phyloP scores from a whole-genome alignment of 2,329 filamentous ascomycete genomes.

The Arthrinium puccinioides region DNA sequence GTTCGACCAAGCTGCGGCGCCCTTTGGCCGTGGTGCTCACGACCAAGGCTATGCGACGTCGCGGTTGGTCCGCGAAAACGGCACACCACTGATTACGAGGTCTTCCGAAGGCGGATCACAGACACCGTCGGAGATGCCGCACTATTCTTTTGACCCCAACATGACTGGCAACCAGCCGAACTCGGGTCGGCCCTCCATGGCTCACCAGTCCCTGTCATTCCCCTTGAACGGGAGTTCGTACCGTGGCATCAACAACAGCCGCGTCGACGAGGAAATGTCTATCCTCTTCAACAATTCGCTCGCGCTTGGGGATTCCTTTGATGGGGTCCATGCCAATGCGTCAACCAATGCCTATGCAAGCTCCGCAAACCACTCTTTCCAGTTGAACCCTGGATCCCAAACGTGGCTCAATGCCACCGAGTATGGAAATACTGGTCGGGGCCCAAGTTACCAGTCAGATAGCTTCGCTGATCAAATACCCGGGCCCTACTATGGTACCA shows the following conservation, averaged over 20 bases:
- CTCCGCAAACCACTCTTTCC: conserved; percentile 28
- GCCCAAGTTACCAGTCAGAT: conserved; percentile 22
- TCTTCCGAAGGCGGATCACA: conserved; percentile 18
- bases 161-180: background rate
- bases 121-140: conserved; percentile 9
- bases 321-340: conserved; percentile 2
- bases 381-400: conserved; percentile 39
- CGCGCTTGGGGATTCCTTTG: conserved; percentile 20
- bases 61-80: conserved; percentile 19
- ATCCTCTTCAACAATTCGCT: conserved; percentile 25
- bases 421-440: conserved; percentile 8
- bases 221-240: conserved; percentile 31
- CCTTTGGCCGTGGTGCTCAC: conserved; percentile 25
- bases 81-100: conserved; percentile 10
- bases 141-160: conserved; percentile 2
- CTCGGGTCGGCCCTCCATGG: conserved; percentile 31
- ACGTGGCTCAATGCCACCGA: conserved; percentile 38
- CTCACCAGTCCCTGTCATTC: conserved; percentile 38
- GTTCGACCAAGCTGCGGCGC: conserved; percentile 12
- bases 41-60: conserved; percentile 28
- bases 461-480: conserved; percentile 23
- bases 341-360: conserved; percentile 11
- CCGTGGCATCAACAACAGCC: background rate
- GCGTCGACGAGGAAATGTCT: conserved; percentile 27
- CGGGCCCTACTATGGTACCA: conserved; percentile 14